A percentile compares a stretch with the other conserved stretches of the same genome.
Conservation (phyloP, 2,329 filamentous ascomycete genomes). For the Diplodia scrobiculata region DNA sequence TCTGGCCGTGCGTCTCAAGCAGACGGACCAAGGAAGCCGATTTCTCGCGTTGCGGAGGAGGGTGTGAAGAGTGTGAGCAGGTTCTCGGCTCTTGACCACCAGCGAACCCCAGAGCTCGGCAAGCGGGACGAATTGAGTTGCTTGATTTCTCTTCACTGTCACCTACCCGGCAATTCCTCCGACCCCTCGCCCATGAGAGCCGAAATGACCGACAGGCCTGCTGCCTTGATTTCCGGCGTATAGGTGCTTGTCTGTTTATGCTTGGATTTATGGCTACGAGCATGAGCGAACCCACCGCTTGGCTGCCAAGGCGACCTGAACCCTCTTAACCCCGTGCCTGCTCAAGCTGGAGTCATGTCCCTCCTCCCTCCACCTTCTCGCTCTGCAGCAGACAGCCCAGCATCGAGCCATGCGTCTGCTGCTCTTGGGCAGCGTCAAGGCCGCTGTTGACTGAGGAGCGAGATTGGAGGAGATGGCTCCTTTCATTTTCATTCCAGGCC, state of each 20-base stretch:
- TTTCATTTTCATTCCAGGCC: conserved; percentile 6
- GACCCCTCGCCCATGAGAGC: background rate
- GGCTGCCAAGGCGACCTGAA: background rate
- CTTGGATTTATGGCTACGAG: conserved; percentile 12
- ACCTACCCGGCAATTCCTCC: background rate
- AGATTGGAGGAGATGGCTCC: conserved; percentile 25
- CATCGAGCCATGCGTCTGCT: background rate
- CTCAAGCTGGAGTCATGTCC: background rate
- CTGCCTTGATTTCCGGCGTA: conserved; percentile 12
- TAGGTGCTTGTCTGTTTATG: conserved; percentile 20
- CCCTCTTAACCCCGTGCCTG: conserved; percentile 1
- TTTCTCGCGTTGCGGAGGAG: background rate
- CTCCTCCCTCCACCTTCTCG: no score
- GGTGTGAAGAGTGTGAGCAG: background rate
- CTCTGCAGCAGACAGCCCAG: background rate
- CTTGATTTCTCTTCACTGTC: background rate
- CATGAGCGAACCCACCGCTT: background rate
- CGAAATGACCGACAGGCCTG: background rate
- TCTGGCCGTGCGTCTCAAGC: background rate
- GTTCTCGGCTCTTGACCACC: background rate
- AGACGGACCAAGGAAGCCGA: background rate
- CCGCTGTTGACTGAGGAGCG: background rate
- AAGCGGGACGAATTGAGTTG: conserved; percentile 1
- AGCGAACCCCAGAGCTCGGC: background rate
- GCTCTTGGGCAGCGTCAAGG: background rate